A percentile compares a stretch with the other conserved stretches of the same genome.
Evolutionary conservation across 2,329 filamentous ascomycete genomes (phyloP).

Genomic region (Hymenoscyphus salicellus): DNA sequence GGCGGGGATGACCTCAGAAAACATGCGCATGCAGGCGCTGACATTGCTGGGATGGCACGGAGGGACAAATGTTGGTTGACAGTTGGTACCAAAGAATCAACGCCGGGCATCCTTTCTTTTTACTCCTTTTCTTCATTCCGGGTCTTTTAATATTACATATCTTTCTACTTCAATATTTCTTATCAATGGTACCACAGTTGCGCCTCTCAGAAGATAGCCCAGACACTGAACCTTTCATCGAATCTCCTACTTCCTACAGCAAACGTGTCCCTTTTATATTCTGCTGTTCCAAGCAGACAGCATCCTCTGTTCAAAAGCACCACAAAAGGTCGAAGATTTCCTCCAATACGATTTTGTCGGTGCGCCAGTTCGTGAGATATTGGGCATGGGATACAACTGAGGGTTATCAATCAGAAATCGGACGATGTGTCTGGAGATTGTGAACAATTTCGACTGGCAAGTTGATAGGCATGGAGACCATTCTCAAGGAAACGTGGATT

Average conservation of each 20-base stretch:
- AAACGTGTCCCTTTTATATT: conserved; percentile 13
- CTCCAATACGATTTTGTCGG: conserved; percentile 35
- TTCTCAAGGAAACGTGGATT: conserved; percentile 20
- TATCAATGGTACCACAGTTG: neutral
- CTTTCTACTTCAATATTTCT: neutral
- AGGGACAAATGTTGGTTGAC: neutral
- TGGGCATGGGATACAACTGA: conserved; percentile 31
- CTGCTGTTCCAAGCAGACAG: conserved; percentile 33
- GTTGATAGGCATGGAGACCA: conserved; percentile 26
- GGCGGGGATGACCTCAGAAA: neutral
- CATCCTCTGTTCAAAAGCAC: conserved; percentile 31
- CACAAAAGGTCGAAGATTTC: conserved; percentile 31
- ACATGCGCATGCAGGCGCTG: neutral
- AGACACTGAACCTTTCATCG: neutral
- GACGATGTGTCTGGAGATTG: conserved; percentile 29
- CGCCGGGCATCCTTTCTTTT: neutral
- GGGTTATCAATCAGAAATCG: conserved; percentile 37
- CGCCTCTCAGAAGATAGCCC: neutral
- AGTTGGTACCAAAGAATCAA: neutral
- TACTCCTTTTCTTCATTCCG: neutral
- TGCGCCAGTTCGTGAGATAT: conserved; percentile 15
- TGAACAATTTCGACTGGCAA: conserved; percentile 10
- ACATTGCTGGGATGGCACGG: neutral
- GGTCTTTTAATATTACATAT: neutral
- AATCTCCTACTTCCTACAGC: neutral